Percentiles rank a stretch among this genome's conserved stretches.
phyloP scores from a whole-genome alignment of 1,284 basidiomycete species.

The Retiboletus flavoniger region DNA sequence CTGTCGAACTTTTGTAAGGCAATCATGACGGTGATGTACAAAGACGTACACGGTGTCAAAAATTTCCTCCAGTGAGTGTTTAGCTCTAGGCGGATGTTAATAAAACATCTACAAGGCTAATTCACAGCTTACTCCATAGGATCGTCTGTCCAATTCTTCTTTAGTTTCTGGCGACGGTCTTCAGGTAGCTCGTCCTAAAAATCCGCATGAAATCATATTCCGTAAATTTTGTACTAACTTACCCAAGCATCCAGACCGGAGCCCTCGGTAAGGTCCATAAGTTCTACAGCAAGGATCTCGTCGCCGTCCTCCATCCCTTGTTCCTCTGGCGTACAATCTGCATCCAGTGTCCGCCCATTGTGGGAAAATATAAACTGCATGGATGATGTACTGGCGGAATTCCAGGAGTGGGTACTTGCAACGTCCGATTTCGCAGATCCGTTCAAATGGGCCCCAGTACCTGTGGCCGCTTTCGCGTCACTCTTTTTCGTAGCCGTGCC shows the following conservation, averaged over 20 bases:
- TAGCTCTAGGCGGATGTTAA: constrained; percentile 49
- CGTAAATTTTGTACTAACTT: constrained; percentile 30
- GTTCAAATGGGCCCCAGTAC: constrained; percentile 39
- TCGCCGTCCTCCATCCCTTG: constrained; percentile 80
- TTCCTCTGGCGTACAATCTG: constrained; percentile 80
- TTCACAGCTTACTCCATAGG: constrained; percentile 59
- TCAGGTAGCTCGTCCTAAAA: constrained; percentile 60
- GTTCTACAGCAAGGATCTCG: constrained; percentile 79
- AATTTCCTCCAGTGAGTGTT: constrained; percentile 70
- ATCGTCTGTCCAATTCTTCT: constrained; percentile 74
- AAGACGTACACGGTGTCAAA: constrained; percentile 73
- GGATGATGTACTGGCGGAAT: constrained; percentile 33
- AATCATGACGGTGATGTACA: not conserved
- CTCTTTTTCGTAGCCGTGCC: constrained; percentile 42
- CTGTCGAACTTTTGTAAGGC: constrained; percentile 38
- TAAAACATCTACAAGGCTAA: not conserved
- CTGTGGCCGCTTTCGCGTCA: constrained; percentile 31
- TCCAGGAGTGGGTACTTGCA: constrained; percentile 36
- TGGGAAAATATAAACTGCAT: constrained; percentile 81
- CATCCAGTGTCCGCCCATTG: constrained; percentile 68
- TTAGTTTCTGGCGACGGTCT: constrained; percentile 61
- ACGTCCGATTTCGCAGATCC: constrained; percentile 49
- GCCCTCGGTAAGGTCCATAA: constrained; percentile 80
- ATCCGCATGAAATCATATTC: constrained; percentile 1
- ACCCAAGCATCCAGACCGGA: constrained; percentile 61